Evolutionary conservation across 345 rosid species (phyloP), one percentile per base, ranked within the genome.

Genomic region (Populus tremula): DNA sequence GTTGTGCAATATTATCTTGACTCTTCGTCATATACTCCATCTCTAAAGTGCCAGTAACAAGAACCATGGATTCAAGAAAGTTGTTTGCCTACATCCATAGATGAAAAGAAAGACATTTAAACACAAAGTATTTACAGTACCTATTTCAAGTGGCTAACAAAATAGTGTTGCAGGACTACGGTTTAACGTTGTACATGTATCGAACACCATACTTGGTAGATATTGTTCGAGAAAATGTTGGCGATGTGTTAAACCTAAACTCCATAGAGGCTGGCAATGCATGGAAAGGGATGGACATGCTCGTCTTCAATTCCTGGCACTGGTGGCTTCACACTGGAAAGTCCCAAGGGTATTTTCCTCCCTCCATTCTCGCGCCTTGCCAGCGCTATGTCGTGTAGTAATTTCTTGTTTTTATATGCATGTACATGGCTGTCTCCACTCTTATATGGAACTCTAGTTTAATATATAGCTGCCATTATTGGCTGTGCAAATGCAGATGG

Each of bases 241-340:
- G 98, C 6, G 81, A 87, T 45, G 97, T 95, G n/a, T 89, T 95
- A 6, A 83, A 82, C 65, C 85, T 95, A 61, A 84, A 84, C 72
- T 89, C 96, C 61, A 89, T 93, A 39, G 82, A 86, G 25, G 86
- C 61, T 18, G 98, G 98, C 18, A 89, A 86, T 63, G 80, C 85
- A 53, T 94, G 98, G 98, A 87, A 65, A 81, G 91, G 90, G 70
- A 93, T 90, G 95, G 98, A 94, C 81, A 12, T 93, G 72, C 89
- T 93, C 73, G 70, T 94, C 83, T 94, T 94, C 85, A 94, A 94
- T 80, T 88, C 95, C 9, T 94, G 97, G 98, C 98, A 94, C 72
- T 94, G 98, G 98, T 94, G 98, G 98, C 85, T 89, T 50, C 98
- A 93, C 86, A 84, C 84, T 5, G 98, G 97, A 72, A 84, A 76